Evolutionary conservation across 2,329 filamentous ascomycete genomes (phyloP), one percentile per base, ranked within the genome.

Genomic region (Madurella fahalii): DNA sequence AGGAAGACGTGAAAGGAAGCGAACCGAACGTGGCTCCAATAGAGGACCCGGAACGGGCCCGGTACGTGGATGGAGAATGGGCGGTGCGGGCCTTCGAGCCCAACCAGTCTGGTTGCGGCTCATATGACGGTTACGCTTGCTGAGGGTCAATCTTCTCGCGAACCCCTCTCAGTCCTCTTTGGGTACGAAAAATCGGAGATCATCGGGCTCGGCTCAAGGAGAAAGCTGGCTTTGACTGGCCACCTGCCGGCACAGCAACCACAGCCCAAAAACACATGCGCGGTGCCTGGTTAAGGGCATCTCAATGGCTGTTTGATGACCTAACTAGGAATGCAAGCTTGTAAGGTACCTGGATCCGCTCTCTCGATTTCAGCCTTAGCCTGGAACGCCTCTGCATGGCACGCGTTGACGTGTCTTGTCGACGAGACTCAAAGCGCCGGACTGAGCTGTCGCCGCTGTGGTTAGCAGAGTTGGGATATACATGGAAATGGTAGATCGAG

Each of bases 21-120:
- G 47, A 56, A 56, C 61, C 57, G 67, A 67, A 72, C 71, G 71
- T 74, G 71, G 71, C 69, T 67, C 70, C 69, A 72, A 58, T 70
- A 61, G 59, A 61, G 25, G 25, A 4, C 7, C 25, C 34, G 40
- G 50, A 42, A 53, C 50, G 44, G 50, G 45, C 58, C 57, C 52
- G 58, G 61, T 55, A 50, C 39, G 41, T 34, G 49, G 54, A 42
- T 61, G 61, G 59, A 53, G 43, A 57, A 59, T 52, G 51, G 47
- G 48, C 50, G 59, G 61, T 48, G 58, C 57, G 58, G 58, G 56
- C 53, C 59, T 62, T 60, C 32, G 48, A 65, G 63, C 63, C 61
- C 61, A 65, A 65, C 61, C 61, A 65, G 64, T 60, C 55, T 53
- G 54, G 53, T 53, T 56, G 46, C 53, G 50, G 50, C 56, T 59